Evolutionary conservation across 805 yeast genomes (phyloP), one percentile per base, ranked within the genome.

Genomic region (Spathaspora hagerdaliae): DNA sequence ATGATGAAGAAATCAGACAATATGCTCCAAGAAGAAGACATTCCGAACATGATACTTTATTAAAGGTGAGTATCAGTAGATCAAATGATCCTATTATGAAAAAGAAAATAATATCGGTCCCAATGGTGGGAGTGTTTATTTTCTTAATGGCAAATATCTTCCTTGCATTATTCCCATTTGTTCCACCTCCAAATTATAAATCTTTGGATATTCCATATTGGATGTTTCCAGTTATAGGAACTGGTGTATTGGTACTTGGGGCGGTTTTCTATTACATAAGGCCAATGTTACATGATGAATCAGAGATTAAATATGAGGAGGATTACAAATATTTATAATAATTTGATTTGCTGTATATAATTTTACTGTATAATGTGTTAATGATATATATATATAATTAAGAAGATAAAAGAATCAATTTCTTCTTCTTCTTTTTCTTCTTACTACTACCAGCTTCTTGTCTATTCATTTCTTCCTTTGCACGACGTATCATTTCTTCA

Each of bases 181-280:
- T 80, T 0, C 81, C 79, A 2, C 83, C 83, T 0, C 79, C 80
- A 2, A 55, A 61, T 24, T 48, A 50, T 1, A 52, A 54, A 2
- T 47, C 54, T 1, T 63, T 61, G 24, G 56, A 53, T 1, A 69
- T 78, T 43, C 83, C 85, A 1, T 81, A 76, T 52, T 81, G 75
- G 69, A 73, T 79, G n/a, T 78, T 78, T 53, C 83, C 84, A 0
- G 65, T 73, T 6, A 75, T 80, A 12, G 82, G 84, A 0, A 63
- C 78, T 1, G 59, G 72, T 2, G 75, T 76, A 5, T 53, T 78
- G 33, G 43, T 61, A 0, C 36, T 65, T 11, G 83, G 84, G 6
- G 77, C 61, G 0, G 50, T 68, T 12, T 61, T 54, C 48, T 56
- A 49, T 36, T 56, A 43, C 37, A n/a, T 38, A 4, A 38, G 59